Evolutionary conservation across 768 basidiomycete species (phyloP), one percentile per base, ranked within the genome.

Genomic region (Leucosporidium creatinivorum): DNA sequence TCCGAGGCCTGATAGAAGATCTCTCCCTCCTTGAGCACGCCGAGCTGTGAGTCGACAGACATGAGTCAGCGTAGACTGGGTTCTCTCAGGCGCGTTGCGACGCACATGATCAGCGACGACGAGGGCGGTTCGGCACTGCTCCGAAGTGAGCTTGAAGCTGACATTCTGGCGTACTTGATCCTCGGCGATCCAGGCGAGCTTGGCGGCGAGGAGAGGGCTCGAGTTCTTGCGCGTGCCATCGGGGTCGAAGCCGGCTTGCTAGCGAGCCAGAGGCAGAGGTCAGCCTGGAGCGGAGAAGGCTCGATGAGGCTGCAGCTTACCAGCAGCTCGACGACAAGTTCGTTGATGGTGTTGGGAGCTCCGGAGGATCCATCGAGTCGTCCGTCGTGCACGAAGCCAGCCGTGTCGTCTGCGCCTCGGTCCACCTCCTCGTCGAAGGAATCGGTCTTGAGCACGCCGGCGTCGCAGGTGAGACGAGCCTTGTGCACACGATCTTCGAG

Each of bases 191-290:
- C 19, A 31, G 8, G 47, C 44, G 8, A 67, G 33, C 50, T 70
- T 70, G 9, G 49, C 54, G 10, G 69, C 69, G 58, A 66, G 62
- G 10, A 61, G 62, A 23, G 69, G 56, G 26, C 52, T 58, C n/a
- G 52, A 17, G 15, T 39, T 15, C 13, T 7, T 7, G 39, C 15
- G 39, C 39, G 39, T 44, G 6, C 39, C 39, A 17, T 44, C 39
- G 0, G 58, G 65, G 39, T 67, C 65, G 59, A 70, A 66, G 23
- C 69, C 69, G 0, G 52, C n/a, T 64, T 70, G 69, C 68, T 69
- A 58, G 9, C 0, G 28, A 26, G 10, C 2, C 12, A n/a, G 2
- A 7, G 18, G 1, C 2, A 30, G 3, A 48, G 28, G 59, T 21
- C 33, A 33, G 33, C 10, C 10, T 33, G 5, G 33, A 10, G 5